Conservation (phyloP, 1,284 basidiomycete genomes). For the Afroboletus lepidellus region DNA sequence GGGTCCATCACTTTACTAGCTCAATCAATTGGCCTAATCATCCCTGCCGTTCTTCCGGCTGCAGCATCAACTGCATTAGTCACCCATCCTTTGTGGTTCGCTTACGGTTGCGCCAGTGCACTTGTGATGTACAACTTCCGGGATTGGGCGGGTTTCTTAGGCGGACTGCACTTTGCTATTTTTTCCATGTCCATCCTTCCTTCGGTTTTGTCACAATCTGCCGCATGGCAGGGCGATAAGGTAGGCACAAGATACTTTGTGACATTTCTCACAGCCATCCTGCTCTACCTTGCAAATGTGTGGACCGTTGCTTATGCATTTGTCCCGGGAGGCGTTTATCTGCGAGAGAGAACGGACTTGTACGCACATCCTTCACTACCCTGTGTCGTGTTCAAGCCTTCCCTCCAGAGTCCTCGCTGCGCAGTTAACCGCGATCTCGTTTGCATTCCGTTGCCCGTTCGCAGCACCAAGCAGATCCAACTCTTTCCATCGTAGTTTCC, state of each 20-base stretch:
- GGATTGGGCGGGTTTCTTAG: constrained; percentile 76
- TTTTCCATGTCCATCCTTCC: constrained; percentile 71
- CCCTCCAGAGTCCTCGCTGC: constrained; percentile 47
- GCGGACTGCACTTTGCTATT: constrained; percentile 66
- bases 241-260: constrained; percentile 51
- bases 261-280: constrained; percentile 61
- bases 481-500: constrained; percentile 7
- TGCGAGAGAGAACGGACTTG: constrained; percentile 82
- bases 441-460: constrained; percentile 46
- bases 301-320: constrained; percentile 95
- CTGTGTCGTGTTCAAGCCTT: not conserved
- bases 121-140: constrained; percentile 59
- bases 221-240: constrained; percentile 32
- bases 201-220: constrained; percentile 43
- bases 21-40: constrained; percentile 55
- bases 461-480: constrained; percentile 3
- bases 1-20: constrained; percentile 69
- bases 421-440: constrained; percentile 49
- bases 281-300: constrained; percentile 70
- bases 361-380: constrained; percentile 34
- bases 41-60: constrained; percentile 41
- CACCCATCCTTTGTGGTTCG: constrained; percentile 50
- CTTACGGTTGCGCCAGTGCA: constrained; percentile 49
- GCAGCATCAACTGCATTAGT: constrained; percentile 30
- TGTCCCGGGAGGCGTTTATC: constrained; percentile 77